Conservation (phyloP, 495 filamentous ascomycete species). For the Penicillium daleae region DNA sequence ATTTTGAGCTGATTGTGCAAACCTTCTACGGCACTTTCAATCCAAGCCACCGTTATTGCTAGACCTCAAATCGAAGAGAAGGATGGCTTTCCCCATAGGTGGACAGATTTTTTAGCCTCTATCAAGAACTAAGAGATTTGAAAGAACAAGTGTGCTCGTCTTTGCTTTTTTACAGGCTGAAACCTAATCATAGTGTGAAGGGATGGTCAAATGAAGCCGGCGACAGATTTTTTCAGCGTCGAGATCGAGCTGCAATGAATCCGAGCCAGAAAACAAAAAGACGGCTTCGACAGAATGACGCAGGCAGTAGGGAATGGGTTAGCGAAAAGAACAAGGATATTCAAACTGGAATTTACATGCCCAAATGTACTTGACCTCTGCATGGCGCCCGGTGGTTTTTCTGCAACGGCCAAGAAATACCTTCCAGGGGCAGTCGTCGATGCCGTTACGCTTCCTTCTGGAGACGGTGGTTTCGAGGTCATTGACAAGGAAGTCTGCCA, state of each 20-base stretch:
- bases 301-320: slow-evolving; percentile 3
- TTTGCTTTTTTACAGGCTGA: neutral
- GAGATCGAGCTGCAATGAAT: neutral
- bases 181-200: neutral
- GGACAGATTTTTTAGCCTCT: slow-evolving; percentile 2
- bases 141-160: neutral
- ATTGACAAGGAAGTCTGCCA: slow-evolving; percentile 1
- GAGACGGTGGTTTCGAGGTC: slow-evolving; percentile 8
- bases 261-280: slow-evolving; percentile 6
- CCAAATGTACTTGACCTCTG: slow-evolving; percentile 12
- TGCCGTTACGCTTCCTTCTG: slow-evolving; percentile 8
- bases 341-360: slow-evolving; percentile 4
- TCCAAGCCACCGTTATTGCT: neutral
- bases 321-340: neutral
- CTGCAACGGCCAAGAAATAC: slow-evolving; percentile 4
- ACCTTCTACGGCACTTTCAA: neutral
- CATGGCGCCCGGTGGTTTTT: slow-evolving; percentile 11
- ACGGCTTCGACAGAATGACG: slow-evolving; percentile 1
- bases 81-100: neutral
- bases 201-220: slow-evolving; percentile 9
- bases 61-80: neutral
- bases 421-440: slow-evolving; percentile 3
- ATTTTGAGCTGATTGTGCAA: neutral
- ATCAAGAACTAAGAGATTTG: slow-evolving; percentile 3
- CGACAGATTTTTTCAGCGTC: slow-evolving; percentile 4